Conservation (phyloP, 768 basidiomycete genomes). For the Pholiota conissans region DNA sequence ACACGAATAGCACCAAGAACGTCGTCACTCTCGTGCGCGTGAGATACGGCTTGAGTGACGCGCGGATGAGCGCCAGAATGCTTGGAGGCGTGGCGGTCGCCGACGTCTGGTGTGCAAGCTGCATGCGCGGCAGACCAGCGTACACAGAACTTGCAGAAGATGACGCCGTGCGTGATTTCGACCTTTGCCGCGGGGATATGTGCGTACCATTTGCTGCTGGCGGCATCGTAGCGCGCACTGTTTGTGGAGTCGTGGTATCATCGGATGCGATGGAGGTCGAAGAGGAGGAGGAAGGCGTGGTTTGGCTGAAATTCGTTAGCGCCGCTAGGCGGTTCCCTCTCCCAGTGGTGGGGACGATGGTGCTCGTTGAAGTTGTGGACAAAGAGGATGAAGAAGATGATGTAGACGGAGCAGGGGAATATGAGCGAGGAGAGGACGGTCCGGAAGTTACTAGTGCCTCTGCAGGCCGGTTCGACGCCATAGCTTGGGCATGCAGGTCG, state of each 20-base stretch:
- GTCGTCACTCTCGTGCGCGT: conserved; percentile 48
- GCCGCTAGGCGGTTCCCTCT: conserved; percentile 21
- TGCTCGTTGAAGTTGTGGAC: conserved; percentile 73
- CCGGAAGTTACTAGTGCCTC: conserved; percentile 13
- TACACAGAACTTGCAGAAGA: conserved; percentile 23
- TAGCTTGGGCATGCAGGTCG: conserved; percentile 38
- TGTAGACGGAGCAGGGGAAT: conserved; percentile 54
- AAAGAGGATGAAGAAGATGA: conserved; percentile 69
- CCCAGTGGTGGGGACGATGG: conserved; percentile 49
- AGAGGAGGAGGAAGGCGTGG: conserved; percentile 28
- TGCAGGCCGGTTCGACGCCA: conserved; percentile 27
- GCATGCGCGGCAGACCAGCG: conserved; percentile 22
- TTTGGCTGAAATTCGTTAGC: conserved; percentile 24
- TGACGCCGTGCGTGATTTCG: conserved; percentile 24
- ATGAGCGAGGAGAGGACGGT: conserved; percentile 32
- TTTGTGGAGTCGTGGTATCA: conserved; percentile 34
- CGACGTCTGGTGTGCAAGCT: conserved; percentile 20
- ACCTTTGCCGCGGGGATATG: conserved; percentile 16
- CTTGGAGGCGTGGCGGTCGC: conserved; percentile 22
- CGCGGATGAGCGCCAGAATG: conserved; percentile 45
- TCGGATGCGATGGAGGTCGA: conserved; percentile 39
- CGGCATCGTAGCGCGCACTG: conserved; percentile 10
- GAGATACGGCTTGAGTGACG: conserved; percentile 49
- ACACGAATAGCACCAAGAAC: conserved; percentile 45
- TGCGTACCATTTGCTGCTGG: conserved; percentile 6